Percentiles rank a stretch among this genome's conserved stretches.
These are phyloP conservation scores for Xanthoconium stramineum DNA, from an alignment of 768 basidiomycete genomes.

Conservation along the genomic window DNA sequence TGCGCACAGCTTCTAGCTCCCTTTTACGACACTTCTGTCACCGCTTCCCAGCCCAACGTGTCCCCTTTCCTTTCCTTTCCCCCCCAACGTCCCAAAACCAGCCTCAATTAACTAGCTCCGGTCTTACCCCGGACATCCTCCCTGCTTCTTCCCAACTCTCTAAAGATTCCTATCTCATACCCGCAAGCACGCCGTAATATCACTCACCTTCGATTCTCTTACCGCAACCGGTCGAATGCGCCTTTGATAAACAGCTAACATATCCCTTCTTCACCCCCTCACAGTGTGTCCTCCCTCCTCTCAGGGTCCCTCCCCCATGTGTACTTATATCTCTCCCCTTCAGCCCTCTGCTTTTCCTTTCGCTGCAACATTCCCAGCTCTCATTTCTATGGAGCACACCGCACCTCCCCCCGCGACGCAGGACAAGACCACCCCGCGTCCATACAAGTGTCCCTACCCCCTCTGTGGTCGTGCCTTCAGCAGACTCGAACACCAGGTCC, in stretches of 20 bases:
- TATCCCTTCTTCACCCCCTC: constrained; percentile 14
- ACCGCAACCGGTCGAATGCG: constrained; percentile 20
- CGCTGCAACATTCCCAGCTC: constrained; percentile 10
- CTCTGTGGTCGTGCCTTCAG: constrained; percentile 95
- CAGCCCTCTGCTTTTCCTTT: constrained; percentile 16
- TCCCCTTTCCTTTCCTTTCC: constrained; percentile 14
- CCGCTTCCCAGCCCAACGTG: constrained; percentile 23
- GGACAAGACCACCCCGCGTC: constrained; percentile 54
- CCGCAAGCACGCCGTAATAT: constrained; percentile 23
- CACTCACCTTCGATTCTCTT: constrained; percentile 25
- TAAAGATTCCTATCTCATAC: constrained; percentile 29
- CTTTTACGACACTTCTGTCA: constrained; percentile 24
- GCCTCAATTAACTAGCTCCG: constrained; percentile 25
- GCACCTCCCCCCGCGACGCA: constrained; percentile 10
- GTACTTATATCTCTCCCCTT: constrained; percentile 29
- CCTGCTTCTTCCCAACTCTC: constrained; percentile 22
- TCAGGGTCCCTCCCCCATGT: constrained; percentile 22
- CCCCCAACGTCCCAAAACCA: constrained; percentile 13
- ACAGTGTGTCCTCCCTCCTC: constrained; percentile 17
- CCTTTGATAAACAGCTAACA: constrained; percentile 22
- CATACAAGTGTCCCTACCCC: constrained; percentile 94
- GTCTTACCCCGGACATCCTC: constrained; percentile 31
- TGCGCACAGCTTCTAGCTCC: constrained; percentile 19
- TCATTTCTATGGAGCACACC: constrained; percentile 24
- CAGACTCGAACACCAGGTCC: constrained; percentile 91